These are phyloP conservation scores for Alopecurus myosuroides DNA, from an alignment of 176 grass and related monocot genomes.

Conservation along the genomic window DNA sequence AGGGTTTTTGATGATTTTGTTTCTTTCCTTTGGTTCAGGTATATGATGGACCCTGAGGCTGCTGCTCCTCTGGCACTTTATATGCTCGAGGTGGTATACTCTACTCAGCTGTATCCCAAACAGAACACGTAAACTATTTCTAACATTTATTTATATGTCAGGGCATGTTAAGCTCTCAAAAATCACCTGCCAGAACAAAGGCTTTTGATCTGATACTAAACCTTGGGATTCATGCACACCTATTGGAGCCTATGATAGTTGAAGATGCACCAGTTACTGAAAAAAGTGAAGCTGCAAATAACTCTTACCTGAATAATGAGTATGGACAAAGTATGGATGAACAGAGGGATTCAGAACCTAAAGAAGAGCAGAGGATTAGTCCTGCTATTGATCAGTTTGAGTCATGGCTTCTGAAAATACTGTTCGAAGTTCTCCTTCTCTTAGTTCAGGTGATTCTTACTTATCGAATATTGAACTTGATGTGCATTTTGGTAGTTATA, in stretches of 20 bases:
- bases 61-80: slow-evolving; percentile 92
- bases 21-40: slow-evolving; percentile 59
- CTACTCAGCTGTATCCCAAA: slow-evolving; percentile 6
- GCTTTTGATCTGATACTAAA: slow-evolving; percentile 98
- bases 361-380: slow-evolving; percentile 43
- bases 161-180: slow-evolving; percentile 91
- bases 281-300: slow-evolving; percentile 47
- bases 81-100: slow-evolving; percentile 85
- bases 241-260: slow-evolving; percentile 86
- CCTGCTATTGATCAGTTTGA: slow-evolving; percentile 90
- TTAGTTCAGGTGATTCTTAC: slow-evolving; percentile 74
- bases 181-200: slow-evolving; percentile 66
- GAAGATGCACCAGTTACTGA: slow-evolving; percentile 65
- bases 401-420: slow-evolving; percentile 88
- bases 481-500: slow-evolving; percentile 18
- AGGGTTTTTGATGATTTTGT: not conserved
- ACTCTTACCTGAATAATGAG: slow-evolving; percentile 59
- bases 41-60: slow-evolving; percentile 82
- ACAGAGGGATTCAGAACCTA: slow-evolving; percentile 32
- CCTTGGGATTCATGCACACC: slow-evolving; percentile 89
- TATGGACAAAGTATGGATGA: slow-evolving; percentile 46
- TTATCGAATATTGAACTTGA: not conserved
- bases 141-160: slow-evolving; percentile 43
- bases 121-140: not conserved
- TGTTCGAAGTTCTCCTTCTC: slow-evolving; percentile 89